Evolutionary conservation across 2,329 filamentous ascomycete species (phyloP), one percentile per base, ranked within the genome.

Genomic region (Colletotrichum sp.): DNA sequence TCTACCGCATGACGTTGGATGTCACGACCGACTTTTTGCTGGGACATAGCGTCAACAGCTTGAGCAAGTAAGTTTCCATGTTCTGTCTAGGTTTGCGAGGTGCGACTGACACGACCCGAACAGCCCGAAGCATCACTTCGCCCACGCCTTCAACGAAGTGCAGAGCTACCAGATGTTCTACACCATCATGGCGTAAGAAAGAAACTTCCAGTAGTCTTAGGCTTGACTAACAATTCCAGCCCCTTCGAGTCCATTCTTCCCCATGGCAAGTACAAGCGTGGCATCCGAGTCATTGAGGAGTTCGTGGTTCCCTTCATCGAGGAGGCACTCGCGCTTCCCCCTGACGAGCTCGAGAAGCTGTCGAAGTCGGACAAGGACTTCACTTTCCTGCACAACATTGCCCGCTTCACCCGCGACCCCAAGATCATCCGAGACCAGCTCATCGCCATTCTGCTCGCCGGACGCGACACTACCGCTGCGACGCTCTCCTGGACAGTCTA

Each of bases 331-430:
- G 87, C 88, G 2, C 86, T 96, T 49, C 89, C 91, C 0, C 88
- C 89, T 0, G 89, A 90, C 13, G 94, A 95, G 81, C 89, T 95
- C 3, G 91, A 94, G 77, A 91, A 93, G 78, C 92, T 93, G 79
- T 91, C 90, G 59, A 94, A 92, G 79, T 90, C 90, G 2, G 93
- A 93, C 81, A 87, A 90, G 79, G 88, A 89, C 64, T 94, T 95
- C 80, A 95, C 93, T 1, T 96, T 96, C 85, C 89, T 96, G n/a
- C 93, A 96, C 82, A 93, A 93, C 69, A 90, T 96, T 13, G 94
- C 93, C 19, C 88, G 89, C 16, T 93, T 92, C 83, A 96, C 94
- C 0, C 90, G 93, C 15, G 87, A 90, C 71, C 85, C 86, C 1
- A 88, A 88, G 44, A 88, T 93, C 13, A 89, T 96, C 34, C 92